Percentiles rank a stretch among this genome's conserved stretches.
These are phyloP conservation scores for Candida sithepensis DNA, from an alignment of 805 yeast species.

Conservation along the genomic window DNA sequence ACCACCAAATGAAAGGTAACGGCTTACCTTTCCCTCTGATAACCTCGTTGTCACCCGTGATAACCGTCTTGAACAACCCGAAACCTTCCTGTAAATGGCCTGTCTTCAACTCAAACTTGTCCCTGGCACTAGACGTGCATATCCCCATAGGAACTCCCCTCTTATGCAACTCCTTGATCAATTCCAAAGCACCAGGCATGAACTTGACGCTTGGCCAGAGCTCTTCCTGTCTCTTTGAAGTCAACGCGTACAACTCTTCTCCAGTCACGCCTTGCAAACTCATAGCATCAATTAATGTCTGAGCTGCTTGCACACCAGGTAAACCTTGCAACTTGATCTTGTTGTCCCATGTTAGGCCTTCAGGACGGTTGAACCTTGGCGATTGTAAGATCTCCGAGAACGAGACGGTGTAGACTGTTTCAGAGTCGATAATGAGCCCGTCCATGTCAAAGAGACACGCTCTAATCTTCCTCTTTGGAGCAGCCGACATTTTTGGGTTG, in stretches of 20 bases:
- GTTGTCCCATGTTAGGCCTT: conserved; percentile 87
- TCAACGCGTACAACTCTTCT: conserved; percentile 54
- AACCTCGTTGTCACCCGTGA: conserved; percentile 86
- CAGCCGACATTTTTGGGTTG: no score
- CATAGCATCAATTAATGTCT: conserved; percentile 62
- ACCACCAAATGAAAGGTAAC: conserved; percentile 85
- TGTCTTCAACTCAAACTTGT: conserved; percentile 70
- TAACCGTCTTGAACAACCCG: conserved; percentile 55
- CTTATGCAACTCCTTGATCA: conserved; percentile 50
- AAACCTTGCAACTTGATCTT: conserved; percentile 86
- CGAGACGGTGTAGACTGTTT: conserved; percentile 83
- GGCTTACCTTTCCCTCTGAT: conserved; percentile 91
- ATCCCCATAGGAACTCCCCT: conserved; percentile 75
- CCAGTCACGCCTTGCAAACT: conserved; percentile 58
- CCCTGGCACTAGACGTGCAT: conserved; percentile 76
- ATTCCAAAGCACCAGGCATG: conserved; percentile 81
- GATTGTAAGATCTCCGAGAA: conserved; percentile 58
- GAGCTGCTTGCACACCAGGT: conserved; percentile 77
- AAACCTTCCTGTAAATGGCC: conserved; percentile 58
- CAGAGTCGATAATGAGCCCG: conserved; percentile 89
- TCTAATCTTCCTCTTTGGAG: conserved; percentile 14
- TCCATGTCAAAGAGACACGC: conserved; percentile 72
- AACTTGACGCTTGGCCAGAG: conserved; percentile 64
- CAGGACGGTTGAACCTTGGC: conserved; percentile 46
- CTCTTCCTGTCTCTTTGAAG: conserved; percentile 48